These are phyloP conservation scores for Aureobasidium sp. DNA, from an alignment of 2,329 filamentous ascomycete genomes.

Conservation along the genomic window DNA sequence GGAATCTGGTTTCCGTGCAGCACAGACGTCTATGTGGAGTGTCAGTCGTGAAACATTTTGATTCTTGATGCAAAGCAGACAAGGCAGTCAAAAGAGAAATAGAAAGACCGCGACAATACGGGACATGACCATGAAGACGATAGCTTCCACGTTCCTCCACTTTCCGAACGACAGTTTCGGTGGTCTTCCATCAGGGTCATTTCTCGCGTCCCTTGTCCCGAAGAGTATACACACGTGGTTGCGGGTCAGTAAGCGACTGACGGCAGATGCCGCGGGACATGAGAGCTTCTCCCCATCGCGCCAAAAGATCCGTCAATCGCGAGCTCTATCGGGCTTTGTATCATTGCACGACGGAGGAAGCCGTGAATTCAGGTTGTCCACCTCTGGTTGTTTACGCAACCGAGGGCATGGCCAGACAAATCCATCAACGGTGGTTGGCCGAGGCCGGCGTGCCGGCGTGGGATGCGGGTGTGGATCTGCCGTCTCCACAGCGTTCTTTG, in stretches of 20 bases:
- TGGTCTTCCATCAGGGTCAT: background rate
- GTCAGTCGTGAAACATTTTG: no score
- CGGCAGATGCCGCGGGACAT: background rate
- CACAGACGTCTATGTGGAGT: no score
- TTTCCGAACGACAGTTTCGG: background rate
- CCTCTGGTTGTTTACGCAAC: background rate
- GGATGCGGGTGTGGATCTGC: background rate
- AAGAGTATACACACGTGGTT: slow-evolving; percentile 2
- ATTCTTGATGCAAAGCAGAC: no score
- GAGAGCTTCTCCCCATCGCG: background rate
- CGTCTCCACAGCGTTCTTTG: background rate
- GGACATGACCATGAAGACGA: background rate
- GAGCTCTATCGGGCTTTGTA: background rate
- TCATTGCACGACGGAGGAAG: background rate
- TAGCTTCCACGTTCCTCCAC: background rate
- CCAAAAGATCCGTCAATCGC: background rate
- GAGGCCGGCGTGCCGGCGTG: background rate
- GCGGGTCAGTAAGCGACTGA: background rate
- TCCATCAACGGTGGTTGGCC: slow-evolving; percentile 6
- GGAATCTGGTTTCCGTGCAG: background rate
- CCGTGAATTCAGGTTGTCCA: background rate
- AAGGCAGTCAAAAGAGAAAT: background rate
- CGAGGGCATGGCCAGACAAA: slow-evolving; percentile 4
- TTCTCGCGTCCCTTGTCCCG: background rate
- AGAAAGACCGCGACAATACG: background rate